Evolutionary conservation across 345 rosid genomes (phyloP), one percentile per base, ranked within the genome.

Genomic region (Camelina sativa): DNA sequence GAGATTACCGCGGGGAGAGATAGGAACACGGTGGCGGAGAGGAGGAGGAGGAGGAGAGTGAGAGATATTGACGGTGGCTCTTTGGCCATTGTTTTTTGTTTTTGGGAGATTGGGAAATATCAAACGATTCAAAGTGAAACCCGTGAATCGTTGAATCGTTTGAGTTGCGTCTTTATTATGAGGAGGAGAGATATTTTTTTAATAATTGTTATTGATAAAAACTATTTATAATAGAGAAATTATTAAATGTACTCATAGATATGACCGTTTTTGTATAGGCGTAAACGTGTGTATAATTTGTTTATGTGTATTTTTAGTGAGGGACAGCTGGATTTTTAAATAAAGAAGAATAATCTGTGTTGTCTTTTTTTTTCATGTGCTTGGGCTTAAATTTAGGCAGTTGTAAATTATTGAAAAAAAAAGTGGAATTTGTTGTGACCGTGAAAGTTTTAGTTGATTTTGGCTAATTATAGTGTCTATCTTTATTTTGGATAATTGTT

Each of bases 121-220:
- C 64, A 62, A 69, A 76, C 76, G 75, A 76, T 76, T 46, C 79
- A 43, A 32, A 46, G 73, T 38, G 62, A 52, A 62, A 54, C 75
- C 65, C 66, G 71, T 70, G 80, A 76, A 76, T 76, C 80, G 80
- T 76, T 70, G 80, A 76, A 76, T 76, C 80, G 80, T 76, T 76
- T 63, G 75, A 55, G 62, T 35, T 61, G 60, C 60, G 64, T 72
- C 25, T 17, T 67, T 38, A 61, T 54, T 38, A 62, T 54, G 74
- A 69, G 6, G 41, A 19, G 58, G 59, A 73, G 64, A 64, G 30
- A 32, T 32, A 5, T 6, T 15, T 46, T 8, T 30, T 57, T 74
- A 25, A 37, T 41, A 1, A 0, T 40, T 51, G 2, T 34, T 17
- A 12, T 16, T n/a, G 52, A 12, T 46, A 38, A 47, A 47, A 65